Evolutionary conservation across 2,329 filamentous ascomycete genomes (phyloP), one percentile per base, ranked within the genome.

Genomic region (Claviceps arundinis): DNA sequence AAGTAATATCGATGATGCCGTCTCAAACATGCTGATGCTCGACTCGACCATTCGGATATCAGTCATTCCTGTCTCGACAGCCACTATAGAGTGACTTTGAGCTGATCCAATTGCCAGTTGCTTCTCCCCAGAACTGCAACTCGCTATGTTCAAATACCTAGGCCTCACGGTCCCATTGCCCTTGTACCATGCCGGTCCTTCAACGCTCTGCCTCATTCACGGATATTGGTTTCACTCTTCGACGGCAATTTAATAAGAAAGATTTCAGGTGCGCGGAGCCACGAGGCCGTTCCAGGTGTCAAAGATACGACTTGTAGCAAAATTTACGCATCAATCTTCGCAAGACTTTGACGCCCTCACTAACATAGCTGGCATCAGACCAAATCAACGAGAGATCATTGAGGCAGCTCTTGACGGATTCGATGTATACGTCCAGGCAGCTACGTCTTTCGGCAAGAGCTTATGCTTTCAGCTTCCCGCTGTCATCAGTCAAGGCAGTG

Each of bases 351-450:
- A 19, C 41, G 19, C 49, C 19, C 19, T 19, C 22, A 43, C 48
- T 47, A 42, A 50, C 47, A 26, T 19, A 37, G 45, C 51, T 34
- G 41, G 42, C 22, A 24, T 17, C 44, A 89, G 89, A 59, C 89
- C 89, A 11, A 73, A 87, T 40, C 91, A 96, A 64, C 81, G 87
- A 54, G 89, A 97, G 62, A 89, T 96, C 52, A 91, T 97, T 52
- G 75, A 78, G 53, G 86, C 88, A 7, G 87, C 87, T 2, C 74
- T 96, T 8, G 80, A 85, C 52, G 85, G 88, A 16, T 77, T 90
- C 56, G 91, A 97, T 82, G 85, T 97, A 44, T 96, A 95, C 63
- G 78, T 97, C 1, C 91, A 96, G 68, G 91, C 91, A 47, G 87
- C 87, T 51, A 90, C 87, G 3, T 88, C 85, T 9, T 96, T 96